Conservation (phyloP, 805 yeast species). For the Candida methanosorbosa region DNA sequence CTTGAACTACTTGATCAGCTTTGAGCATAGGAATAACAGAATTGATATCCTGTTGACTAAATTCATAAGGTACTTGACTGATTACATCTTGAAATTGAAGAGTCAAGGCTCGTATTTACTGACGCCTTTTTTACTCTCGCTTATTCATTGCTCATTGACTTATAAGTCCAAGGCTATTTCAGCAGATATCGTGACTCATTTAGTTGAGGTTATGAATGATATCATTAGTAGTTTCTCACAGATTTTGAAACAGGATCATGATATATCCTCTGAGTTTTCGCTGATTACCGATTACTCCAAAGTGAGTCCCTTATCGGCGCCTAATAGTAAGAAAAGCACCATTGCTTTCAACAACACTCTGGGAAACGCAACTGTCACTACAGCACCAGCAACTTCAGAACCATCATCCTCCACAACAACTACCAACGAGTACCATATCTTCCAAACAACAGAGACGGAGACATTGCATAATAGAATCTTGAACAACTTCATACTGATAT, state of each 20-base stretch:
- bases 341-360: too few species aligned
- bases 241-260: constrained; percentile 20
- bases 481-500: constrained; percentile 41
- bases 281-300: too few species aligned
- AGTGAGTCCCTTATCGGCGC: too few species aligned
- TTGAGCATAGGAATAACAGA: constrained; percentile 33
- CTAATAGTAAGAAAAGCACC: too few species aligned
- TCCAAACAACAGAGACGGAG: too few species aligned
- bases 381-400: too few species aligned
- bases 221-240: constrained; percentile 15
- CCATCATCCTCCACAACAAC: too few species aligned
- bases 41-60: constrained; percentile 40
- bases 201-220: constrained; percentile 18
- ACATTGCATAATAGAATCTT: constrained; percentile 38
- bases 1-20: constrained; percentile 31
- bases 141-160: constrained; percentile 44
- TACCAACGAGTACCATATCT: too few species aligned
- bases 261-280: too few species aligned
- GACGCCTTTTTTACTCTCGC: constrained; percentile 52
- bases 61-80: constrained; percentile 27
- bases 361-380: too few species aligned
- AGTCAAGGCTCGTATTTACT: constrained; percentile 21
- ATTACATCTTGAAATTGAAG: constrained; percentile 17
- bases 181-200: constrained; percentile 24
- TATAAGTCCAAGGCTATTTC: constrained; percentile 59